Conservation (phyloP, 2,329 filamentous ascomycete genomes). For the Paecilomyces niveus region DNA sequence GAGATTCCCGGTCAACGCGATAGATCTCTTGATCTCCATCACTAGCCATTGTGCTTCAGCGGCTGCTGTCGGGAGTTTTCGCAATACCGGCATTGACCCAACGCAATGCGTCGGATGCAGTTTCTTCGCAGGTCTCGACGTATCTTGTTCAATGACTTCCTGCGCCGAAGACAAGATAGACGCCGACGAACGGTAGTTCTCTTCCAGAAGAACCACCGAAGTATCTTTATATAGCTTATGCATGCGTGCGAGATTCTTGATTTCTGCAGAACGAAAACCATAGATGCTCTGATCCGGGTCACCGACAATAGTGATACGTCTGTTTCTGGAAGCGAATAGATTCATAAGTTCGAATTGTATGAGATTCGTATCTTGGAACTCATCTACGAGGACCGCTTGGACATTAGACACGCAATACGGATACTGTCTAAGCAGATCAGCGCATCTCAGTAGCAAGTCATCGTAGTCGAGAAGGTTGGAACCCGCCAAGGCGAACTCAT, state of each 20-base stretch:
- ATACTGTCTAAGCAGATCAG: slow-evolving; percentile 65
- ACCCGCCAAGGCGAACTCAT: slow-evolving; percentile 65
- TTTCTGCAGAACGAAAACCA: slow-evolving; percentile 87
- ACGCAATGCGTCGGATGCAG: slow-evolving; percentile 72
- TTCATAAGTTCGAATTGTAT: slow-evolving; percentile 94
- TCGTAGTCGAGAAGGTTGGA: slow-evolving; percentile 92
- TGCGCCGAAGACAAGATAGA: slow-evolving; percentile 74
- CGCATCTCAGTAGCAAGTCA: slow-evolving; percentile 77
- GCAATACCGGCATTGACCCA: slow-evolving; percentile 73
- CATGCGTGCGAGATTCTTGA: slow-evolving; percentile 77
- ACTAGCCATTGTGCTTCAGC: slow-evolving; percentile 86
- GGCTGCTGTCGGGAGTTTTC: slow-evolving; percentile 61
- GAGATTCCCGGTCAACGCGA: slow-evolving; percentile 65
- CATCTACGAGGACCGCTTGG: slow-evolving; percentile 85
- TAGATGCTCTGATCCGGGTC: slow-evolving; percentile 98
- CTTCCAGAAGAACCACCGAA: slow-evolving; percentile 75
- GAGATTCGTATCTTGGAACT: slow-evolving; percentile 95
- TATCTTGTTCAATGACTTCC: slow-evolving; percentile 85
- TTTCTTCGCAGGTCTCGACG: slow-evolving; percentile 68
- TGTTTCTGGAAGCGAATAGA: slow-evolving; percentile 65
- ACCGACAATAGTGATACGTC: slow-evolving; percentile 86
- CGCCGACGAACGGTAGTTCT: slow-evolving; percentile 90
- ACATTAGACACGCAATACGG: slow-evolving; percentile 83
- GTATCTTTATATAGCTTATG: slow-evolving; percentile 69
- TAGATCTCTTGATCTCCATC: slow-evolving; percentile 66